A percentile compares a stretch with the other conserved stretches of the same genome.
phyloP scores from a whole-genome alignment of 2,329 filamentous ascomycete genomes.

The Exophiala xenobiotica region DNA sequence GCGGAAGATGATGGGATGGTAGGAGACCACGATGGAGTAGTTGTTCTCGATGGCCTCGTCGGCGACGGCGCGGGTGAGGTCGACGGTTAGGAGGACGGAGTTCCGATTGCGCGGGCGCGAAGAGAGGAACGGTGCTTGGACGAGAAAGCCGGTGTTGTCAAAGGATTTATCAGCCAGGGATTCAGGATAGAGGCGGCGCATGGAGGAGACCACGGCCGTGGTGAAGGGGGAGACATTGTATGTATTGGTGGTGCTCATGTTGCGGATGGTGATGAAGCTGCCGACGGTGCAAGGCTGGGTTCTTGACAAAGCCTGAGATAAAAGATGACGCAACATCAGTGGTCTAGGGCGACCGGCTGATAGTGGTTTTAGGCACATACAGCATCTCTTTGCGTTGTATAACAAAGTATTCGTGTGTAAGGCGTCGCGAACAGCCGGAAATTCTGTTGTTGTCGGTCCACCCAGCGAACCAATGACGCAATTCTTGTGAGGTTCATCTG shows the following conservation, averaged over 20 bases:
- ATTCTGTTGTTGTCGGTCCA: not conserved
- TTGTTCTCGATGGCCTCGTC: slow-evolving; percentile 80
- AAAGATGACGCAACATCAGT: slow-evolving; percentile 15
- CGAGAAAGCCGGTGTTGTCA: slow-evolving; percentile 88
- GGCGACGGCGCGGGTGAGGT: slow-evolving; percentile 83
- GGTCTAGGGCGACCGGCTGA: not conserved
- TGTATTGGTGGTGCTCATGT: slow-evolving; percentile 14
- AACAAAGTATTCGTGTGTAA: not conserved
- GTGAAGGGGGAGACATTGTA: slow-evolving; percentile 58
- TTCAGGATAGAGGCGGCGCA: slow-evolving; percentile 86
- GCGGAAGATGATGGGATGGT: slow-evolving; percentile 96
- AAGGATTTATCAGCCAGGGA: slow-evolving; percentile 84
- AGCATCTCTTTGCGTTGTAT: not conserved
- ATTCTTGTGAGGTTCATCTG: not conserved
- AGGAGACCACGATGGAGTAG: slow-evolving; percentile 80
- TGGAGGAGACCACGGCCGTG: slow-evolving; percentile 69
- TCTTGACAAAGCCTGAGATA: slow-evolving; percentile 4
- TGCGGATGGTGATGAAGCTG: slow-evolving; percentile 4
- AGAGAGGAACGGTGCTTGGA: slow-evolving; percentile 66
- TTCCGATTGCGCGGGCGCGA: slow-evolving; percentile 56
- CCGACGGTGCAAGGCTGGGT: not conserved
- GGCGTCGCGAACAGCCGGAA: too few species aligned
- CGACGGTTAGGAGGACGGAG: slow-evolving; percentile 78
- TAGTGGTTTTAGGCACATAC: too few species aligned
- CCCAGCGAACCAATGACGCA: slow-evolving; percentile 12